A percentile compares a stretch with the other conserved stretches of the same genome.
Evolutionary conservation across 2,329 filamentous ascomycete genomes (phyloP).

Genomic region (Alternaria consortialis): DNA sequence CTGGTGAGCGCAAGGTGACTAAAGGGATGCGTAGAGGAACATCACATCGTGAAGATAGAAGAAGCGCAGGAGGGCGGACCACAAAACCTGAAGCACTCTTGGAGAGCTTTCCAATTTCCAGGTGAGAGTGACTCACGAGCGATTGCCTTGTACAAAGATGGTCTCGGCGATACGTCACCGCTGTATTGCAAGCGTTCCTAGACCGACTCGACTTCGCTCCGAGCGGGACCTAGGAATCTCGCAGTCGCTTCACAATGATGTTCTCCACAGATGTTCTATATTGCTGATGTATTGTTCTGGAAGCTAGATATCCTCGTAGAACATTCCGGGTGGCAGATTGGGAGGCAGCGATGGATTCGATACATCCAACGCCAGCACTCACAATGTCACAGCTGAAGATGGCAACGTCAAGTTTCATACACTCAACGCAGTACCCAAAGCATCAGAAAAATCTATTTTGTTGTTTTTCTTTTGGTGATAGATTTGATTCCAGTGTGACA

Average conservation of each 20-base stretch:
- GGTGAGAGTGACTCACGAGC: not conserved
- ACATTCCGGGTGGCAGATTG: not conserved
- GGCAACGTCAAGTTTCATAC: no score
- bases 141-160: not conserved
- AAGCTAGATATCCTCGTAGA: not conserved
- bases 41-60: no score
- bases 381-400: no score
- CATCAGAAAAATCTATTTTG: not conserved
- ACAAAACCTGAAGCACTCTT: not conserved
- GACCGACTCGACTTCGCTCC: not conserved
- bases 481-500: not conserved
- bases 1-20: not conserved
- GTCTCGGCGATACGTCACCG: not conserved
- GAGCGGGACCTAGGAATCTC: not conserved
- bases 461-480: not conserved
- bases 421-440: not conserved
- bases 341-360: not conserved
- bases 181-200: not conserved
- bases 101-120: not conserved
- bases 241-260: not conserved
- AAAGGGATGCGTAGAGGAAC: not conserved
- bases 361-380: not conserved
- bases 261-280: fast-evolving
- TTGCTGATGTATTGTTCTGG: not conserved
- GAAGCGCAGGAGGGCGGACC: not conserved